Percentiles rank a stretch among this genome's conserved stretches.
These are phyloP conservation scores for Daldinia grandis DNA, from an alignment of 495 filamentous ascomycete genomes.

Conservation along the genomic window DNA sequence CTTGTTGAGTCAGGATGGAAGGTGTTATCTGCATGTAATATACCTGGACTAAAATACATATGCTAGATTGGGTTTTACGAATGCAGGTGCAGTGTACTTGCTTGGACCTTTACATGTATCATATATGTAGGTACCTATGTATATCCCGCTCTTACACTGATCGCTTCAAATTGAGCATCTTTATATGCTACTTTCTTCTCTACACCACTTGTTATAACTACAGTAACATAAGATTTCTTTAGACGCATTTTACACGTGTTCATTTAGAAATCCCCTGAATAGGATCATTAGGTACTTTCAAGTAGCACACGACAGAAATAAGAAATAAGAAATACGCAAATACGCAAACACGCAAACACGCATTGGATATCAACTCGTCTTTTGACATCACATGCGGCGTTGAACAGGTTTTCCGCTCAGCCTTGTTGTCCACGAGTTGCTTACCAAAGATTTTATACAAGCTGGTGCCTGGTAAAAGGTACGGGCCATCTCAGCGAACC, in stretches of 20 bases:
- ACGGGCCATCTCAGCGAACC: slow-evolving; percentile 18
- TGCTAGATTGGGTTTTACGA: neutral
- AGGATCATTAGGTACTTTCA: slow-evolving; percentile 16
- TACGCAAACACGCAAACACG: neutral
- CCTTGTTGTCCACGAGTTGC: slow-evolving; percentile 37
- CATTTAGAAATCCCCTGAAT: neutral
- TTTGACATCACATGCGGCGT: slow-evolving; percentile 33
- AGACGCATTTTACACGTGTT: slow-evolving; percentile 4
- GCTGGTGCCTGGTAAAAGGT: slow-evolving; percentile 31
- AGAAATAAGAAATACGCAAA: slow-evolving; percentile 11
- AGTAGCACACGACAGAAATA: slow-evolving; percentile 25
- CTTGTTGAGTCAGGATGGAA: neutral
- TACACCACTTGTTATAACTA: slow-evolving; percentile 3
- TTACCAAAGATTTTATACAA: slow-evolving; percentile 16
- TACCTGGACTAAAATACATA: neutral
- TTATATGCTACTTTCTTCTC: neutral
- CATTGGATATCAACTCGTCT: slow-evolving; percentile 29
- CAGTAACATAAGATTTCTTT: slow-evolving; percentile 15
- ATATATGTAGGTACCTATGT: neutral
- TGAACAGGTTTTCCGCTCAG: slow-evolving; percentile 28
- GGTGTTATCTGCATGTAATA: neutral
- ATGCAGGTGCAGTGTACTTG: neutral
- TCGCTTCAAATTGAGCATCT: neutral
- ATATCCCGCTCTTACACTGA: neutral
- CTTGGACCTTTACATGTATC: neutral